Evolutionary conservation across 768 basidiomycete genomes (phyloP).

Genomic region (Cytidiella melzeri): DNA sequence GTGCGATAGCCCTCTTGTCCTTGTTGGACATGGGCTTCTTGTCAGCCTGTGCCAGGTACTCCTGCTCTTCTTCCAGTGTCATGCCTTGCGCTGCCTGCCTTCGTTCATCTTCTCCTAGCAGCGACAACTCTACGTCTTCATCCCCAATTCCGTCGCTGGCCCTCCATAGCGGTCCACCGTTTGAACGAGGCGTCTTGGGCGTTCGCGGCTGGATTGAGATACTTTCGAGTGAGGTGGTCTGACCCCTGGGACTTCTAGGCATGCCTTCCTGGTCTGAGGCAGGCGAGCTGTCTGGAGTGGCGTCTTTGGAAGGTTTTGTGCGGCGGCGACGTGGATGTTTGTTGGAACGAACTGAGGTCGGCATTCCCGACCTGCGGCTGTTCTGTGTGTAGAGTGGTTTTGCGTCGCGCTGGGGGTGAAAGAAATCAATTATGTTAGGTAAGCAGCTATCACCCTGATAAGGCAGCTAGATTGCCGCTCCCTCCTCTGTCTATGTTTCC

Average conservation of each 20-base stretch:
- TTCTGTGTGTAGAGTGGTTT: constrained; percentile 6
- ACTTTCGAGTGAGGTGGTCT: constrained; percentile 24
- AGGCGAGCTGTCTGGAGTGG: background rate
- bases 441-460: too few species aligned
- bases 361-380: constrained; percentile 11
- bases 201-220: constrained; percentile 24
- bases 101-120: constrained; percentile 54
- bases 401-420: constrained; percentile 8
- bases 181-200: constrained; percentile 17
- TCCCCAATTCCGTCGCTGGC: constrained; percentile 12
- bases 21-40: constrained; percentile 54
- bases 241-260: constrained; percentile 18
- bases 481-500: too few species aligned
- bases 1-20: constrained; percentile 79
- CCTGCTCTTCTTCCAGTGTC: constrained; percentile 31
- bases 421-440: constrained; percentile 6
- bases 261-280: constrained; percentile 13
- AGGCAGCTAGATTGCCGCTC: too few species aligned
- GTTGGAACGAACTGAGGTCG: constrained; percentile 3
- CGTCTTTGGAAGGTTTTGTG: background rate
- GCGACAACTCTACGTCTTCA: constrained; percentile 59
- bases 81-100: constrained; percentile 38
- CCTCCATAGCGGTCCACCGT: constrained; percentile 12
- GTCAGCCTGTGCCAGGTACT: constrained; percentile 25
- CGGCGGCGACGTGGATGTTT: constrained; percentile 7